Conservation (phyloP, 2,329 filamentous ascomycete species). For the Diaporthe vaccinii region DNA sequence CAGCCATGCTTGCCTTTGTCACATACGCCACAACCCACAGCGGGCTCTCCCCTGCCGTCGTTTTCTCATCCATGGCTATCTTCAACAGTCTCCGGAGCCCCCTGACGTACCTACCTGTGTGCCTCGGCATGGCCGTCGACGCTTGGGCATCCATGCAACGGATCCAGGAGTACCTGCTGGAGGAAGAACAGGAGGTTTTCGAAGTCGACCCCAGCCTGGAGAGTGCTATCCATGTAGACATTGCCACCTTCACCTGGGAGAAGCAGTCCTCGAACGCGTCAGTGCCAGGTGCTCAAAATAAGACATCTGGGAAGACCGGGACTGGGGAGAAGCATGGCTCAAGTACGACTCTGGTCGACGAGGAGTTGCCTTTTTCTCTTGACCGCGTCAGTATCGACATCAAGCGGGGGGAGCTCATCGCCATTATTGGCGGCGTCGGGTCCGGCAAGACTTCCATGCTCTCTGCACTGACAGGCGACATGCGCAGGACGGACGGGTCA, state of each 20-base stretch:
- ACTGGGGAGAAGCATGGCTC: conserved; percentile 77
- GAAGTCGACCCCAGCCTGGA: conserved; percentile 67
- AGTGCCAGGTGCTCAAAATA: conserved; percentile 41
- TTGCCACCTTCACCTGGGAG: conserved; percentile 92
- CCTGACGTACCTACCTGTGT: conserved; percentile 83
- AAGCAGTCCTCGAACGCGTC: conserved; percentile 52
- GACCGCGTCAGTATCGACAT: conserved; percentile 76
- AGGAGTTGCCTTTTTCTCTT: conserved; percentile 79
- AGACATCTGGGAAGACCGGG: conserved; percentile 37
- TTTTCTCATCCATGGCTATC: conserved; percentile 93
- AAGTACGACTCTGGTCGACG: conserved; percentile 52
- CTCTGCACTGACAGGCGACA: conserved; percentile 91
- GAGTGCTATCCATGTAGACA: conserved; percentile 77
- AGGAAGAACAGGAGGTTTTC: conserved; percentile 87
- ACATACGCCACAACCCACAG: conserved; percentile 79
- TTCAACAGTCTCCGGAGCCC: conserved; percentile 95
- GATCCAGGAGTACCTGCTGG: conserved; percentile 89
- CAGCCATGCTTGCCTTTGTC: conserved; percentile 95
- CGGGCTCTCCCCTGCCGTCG: conserved; percentile 78
- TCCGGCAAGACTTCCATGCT: conserved; percentile 93
- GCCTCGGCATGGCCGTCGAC: conserved; percentile 91
- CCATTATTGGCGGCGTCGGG: conserved; percentile 87
- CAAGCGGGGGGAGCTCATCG: conserved; percentile 82
- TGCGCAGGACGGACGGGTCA: conserved; percentile 84
- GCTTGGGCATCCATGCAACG: conserved; percentile 87